phyloP scores from a whole-genome alignment of 2,329 filamentous ascomycete genomes.

The Alternaria sp. region DNA sequence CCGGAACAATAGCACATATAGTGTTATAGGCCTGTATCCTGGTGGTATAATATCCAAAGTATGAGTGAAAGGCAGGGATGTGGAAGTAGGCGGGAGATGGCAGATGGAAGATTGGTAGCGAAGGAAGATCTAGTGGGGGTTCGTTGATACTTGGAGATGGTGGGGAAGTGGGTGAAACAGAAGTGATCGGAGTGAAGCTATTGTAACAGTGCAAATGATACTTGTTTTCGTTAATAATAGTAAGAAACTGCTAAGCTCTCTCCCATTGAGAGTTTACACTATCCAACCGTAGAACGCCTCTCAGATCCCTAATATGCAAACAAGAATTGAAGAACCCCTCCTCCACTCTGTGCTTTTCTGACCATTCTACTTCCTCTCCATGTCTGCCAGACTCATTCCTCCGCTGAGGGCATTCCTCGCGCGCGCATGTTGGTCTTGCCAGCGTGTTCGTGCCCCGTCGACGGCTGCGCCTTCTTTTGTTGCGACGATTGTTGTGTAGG shows the following conservation, averaged over 20 bases:
- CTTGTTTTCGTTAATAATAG: not conserved
- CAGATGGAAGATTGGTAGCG: not conserved
- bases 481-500: conserved; percentile 47
- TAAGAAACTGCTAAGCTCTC: not conserved
- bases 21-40: conserved; percentile 7
- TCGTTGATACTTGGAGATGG: not conserved
- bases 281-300: not conserved
- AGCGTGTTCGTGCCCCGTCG: conserved; percentile 45
- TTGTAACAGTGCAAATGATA: not conserved
- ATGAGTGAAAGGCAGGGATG: not conserved
- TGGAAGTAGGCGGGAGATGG: not conserved
- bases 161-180: not conserved
- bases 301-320: not conserved
- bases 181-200: not conserved
- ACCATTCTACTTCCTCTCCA: conserved; percentile 3
- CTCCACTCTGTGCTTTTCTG: not conserved
- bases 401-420: conserved; percentile 27
- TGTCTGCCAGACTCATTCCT: conserved; percentile 16
- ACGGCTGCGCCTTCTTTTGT: conserved; percentile 45
- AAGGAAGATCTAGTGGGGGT: not conserved
- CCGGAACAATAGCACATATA: conserved; percentile 1
- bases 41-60: not conserved
- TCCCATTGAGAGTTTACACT: not conserved
- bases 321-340: not conserved
- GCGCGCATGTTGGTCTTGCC: conserved; percentile 42